Evolutionary conservation across 257 asterid species (phyloP), one percentile per base, ranked within the genome.

Genomic region (Asclepias syriaca): DNA sequence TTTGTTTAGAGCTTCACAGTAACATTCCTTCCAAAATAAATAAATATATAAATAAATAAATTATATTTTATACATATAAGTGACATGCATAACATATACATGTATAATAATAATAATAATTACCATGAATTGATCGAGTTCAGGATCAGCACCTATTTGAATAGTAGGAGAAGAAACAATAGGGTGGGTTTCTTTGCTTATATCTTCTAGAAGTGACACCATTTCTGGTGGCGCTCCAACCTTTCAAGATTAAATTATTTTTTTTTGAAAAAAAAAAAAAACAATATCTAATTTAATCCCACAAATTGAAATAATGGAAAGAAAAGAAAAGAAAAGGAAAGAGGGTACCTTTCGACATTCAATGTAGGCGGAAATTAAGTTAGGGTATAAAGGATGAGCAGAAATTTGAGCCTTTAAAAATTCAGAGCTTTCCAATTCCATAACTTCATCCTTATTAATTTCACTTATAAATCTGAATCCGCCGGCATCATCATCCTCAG

Each of bases 81-180:
- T 5, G 10, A 14, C 66, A 64, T 64, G 24, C 68, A 64, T 8
- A 34, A 0, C 34, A 1, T 2, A 29, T 29, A 29, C 3, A 29
- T 16, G 14, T 14, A 50, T 51, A 18, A 18, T 51, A 51, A 0
- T 19, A 15, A 16, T 6, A 51, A 3, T 29, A 51, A 15, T 64
- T 39, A 92, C 98, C 96, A 92, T 92, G 77, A 92, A 92, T 43
- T 82, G 77, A 73, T 92, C 98, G 22, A 92, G 97, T 68, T 90
- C 85, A 61, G 97, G 96, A 73, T 92, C 94, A 12, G 84, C 49
- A 70, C 91, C 96, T 24, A 90, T 81, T 74, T 82, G 75, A 49
- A 32, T 46, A 51, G 75, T 65, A n/a, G 70, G 48, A 5, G 75
- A 65, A n/a, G 70, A 48, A 5, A 74, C 71, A 34, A 78, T 19